phyloP scores from a whole-genome alignment of 2,329 filamentous ascomycete species.

The Ascochyta fabae region DNA sequence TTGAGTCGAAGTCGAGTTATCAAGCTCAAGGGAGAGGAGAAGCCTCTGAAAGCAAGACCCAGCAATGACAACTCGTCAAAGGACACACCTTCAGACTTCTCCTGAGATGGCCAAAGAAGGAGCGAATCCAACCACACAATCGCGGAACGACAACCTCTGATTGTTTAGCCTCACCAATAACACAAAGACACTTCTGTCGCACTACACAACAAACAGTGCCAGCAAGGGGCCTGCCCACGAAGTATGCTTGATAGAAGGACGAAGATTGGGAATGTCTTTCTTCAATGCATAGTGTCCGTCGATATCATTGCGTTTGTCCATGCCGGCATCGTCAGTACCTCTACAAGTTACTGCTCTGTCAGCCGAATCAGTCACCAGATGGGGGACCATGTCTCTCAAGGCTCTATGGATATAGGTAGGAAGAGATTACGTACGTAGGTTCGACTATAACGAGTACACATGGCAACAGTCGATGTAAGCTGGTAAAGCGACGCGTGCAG shows the following conservation, averaged over 20 bases:
- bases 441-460: background rate
- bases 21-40: constrained; percentile 33
- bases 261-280: background rate
- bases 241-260: background rate
- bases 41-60: constrained; percentile 18
- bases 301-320: background rate
- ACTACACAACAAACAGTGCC: background rate
- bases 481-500: background rate
- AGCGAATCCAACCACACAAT: background rate
- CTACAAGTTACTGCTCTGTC: background rate
- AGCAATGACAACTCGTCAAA: background rate
- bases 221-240: background rate
- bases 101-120: background rate
- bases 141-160: background rate
- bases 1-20: constrained; percentile 18
- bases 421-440: background rate
- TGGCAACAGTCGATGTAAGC: background rate
- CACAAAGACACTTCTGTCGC: background rate
- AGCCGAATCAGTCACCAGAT: background rate
- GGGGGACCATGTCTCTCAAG: background rate
- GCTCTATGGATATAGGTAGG: background rate
- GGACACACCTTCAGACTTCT: background rate
- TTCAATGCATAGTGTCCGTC: background rate
- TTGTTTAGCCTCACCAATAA: background rate
- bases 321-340: background rate